phyloP scores from a whole-genome alignment of 2,329 filamentous ascomycete species.

The Exophiala sp. region DNA sequence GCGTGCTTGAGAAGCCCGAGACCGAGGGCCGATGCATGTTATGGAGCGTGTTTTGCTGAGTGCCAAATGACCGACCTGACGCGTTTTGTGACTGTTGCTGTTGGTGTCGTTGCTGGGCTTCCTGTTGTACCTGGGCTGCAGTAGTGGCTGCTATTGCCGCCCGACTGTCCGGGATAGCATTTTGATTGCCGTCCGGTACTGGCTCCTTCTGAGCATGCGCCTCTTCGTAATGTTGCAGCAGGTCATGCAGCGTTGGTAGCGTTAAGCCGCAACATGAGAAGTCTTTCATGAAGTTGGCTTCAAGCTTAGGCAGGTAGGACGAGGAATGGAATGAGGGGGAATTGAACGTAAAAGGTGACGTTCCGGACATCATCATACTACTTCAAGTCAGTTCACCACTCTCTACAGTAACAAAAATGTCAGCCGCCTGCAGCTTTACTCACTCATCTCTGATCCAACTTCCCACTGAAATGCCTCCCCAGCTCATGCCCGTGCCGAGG shows the following conservation, averaged over 20 bases:
- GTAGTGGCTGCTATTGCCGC: constrained; percentile 42
- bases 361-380: constrained; percentile 92
- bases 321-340: constrained; percentile 86
- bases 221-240: constrained; percentile 95
- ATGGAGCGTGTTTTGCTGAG: constrained; percentile 23
- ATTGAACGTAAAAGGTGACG: constrained; percentile 83
- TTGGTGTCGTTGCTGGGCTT: constrained; percentile 42
- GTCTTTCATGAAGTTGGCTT: constrained; percentile 96
- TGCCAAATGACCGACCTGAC: constrained; percentile 28
- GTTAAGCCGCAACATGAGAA: constrained; percentile 91
- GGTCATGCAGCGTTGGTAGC: constrained; percentile 84
- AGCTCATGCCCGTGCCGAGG: constrained; percentile 77
- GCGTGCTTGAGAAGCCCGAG: constrained; percentile 26
- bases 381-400: constrained; percentile 19
- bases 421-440: constrained; percentile 43
- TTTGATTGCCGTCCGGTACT: constrained; percentile 43
- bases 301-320: constrained; percentile 90
- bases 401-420: background rate
- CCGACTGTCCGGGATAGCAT: constrained; percentile 45
- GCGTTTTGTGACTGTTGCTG: constrained; percentile 26
- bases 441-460: constrained; percentile 98
- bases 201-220: constrained; percentile 69
- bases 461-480: constrained; percentile 91
- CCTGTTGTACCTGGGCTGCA: constrained; percentile 45
- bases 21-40: constrained; percentile 23